These are phyloP conservation scores for Thermothelomyces thermophilus DNA, from an alignment of 2,329 filamentous ascomycete species.

Conservation along the genomic window DNA sequence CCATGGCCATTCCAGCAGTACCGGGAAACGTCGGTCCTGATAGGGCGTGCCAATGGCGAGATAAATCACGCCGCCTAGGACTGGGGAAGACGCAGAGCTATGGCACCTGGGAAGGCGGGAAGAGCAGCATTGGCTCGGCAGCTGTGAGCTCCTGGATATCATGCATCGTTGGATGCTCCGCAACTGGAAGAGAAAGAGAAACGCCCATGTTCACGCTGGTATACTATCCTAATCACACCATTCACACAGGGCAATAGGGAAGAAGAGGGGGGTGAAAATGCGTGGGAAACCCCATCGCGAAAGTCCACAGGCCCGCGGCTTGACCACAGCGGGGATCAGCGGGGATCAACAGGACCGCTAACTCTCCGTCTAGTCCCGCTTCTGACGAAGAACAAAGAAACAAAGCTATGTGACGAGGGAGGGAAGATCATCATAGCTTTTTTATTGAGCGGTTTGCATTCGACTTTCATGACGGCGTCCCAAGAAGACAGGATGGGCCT, in stretches of 20 bases:
- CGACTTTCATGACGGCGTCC: conserved; percentile 5
- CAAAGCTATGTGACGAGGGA: neutral
- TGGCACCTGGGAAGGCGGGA: too few relatives aligned
- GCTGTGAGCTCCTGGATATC: too few relatives aligned
- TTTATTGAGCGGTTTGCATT: neutral
- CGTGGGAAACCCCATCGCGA: neutral
- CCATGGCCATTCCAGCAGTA: conserved; percentile 29
- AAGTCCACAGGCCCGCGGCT: neutral
- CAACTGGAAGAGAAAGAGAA: too few relatives aligned
- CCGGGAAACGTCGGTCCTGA: conserved; percentile 25
- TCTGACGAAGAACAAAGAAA: neutral
- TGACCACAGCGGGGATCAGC: conserved; percentile 7
- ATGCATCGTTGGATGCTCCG: too few relatives aligned
- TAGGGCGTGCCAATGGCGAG: neutral
- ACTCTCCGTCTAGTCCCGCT: neutral
- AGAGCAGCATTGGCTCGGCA: too few relatives aligned
- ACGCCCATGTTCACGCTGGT: too few relatives aligned
- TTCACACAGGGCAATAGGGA: neutral
- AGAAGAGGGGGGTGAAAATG: neutral
- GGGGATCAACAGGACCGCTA: conserved; percentile 14
- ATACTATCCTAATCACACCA: too few relatives aligned
- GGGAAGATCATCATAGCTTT: neutral
- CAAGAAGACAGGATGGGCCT: conserved; percentile 25
- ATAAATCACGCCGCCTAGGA: too few relatives aligned
- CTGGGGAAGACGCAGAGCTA: too few relatives aligned